Base-by-base conservation (phyloP, 768 basidiomycete genomes). In the Symmetrospora coprosmae region DNA sequence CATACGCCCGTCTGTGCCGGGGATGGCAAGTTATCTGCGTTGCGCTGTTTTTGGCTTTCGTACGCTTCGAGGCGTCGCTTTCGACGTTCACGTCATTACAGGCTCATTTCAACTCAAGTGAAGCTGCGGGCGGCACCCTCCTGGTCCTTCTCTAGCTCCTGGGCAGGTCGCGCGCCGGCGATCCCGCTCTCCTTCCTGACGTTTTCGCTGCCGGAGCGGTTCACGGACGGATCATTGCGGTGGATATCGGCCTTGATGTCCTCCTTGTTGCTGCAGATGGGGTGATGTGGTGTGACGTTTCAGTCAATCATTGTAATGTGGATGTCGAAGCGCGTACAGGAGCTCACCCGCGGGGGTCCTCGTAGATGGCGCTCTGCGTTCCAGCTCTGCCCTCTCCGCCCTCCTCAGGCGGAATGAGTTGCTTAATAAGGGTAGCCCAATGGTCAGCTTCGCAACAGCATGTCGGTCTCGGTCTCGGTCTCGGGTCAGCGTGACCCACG, bases 281-380 rank as follows among this genome's bases (percentile, higher is more conserved):
- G n/a, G n/a, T n/a, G n/a, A n/a, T n/a, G n/a, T n/a, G n/a, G n/a
- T n/a, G n/a, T n/a, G n/a, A n/a, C n/a, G n/a, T n/a, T n/a, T n/a
- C n/a, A n/a, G n/a, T n/a, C n/a, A n/a, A n/a, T n/a, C n/a, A n/a
- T n/a, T n/a, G n/a, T n/a, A n/a, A n/a, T n/a, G n/a, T n/a, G n/a
- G n/a, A n/a, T n/a, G n/a, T n/a, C n/a, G n/a, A n/a, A n/a, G n/a
- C n/a, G n/a, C n/a, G n/a, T n/a, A n/a, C n/a, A n/a, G n/a, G n/a
- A n/a, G n/a, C 52, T 43, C 28, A 56, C 52, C 52, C 52, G 40
- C 52, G 33, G 13, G 52, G 17, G 25, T 56, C 52, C 38, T 56
- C 52, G 21, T 56, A 56, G 37, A 56, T 56, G 52, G 13, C 52
- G 31, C 38, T 41, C 11, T 8, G 16, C n/a, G 39, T 43, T 3